Base-by-base conservation (phyloP, 73 alveolate species). In the Breviolum minutum region DNA sequence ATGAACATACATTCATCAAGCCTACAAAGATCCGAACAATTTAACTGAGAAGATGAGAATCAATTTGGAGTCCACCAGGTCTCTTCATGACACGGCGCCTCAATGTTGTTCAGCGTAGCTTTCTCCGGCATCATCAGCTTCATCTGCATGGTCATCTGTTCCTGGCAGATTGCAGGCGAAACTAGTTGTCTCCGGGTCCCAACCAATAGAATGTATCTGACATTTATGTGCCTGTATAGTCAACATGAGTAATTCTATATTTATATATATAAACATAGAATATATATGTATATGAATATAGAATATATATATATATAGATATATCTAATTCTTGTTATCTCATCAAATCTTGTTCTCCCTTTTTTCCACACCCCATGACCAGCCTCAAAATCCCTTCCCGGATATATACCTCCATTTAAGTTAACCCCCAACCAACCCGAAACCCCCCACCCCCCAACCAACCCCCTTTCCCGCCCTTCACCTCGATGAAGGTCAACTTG, bases 81-180 rank as follows among this genome's bases (percentile, higher is more conserved):
- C n/a, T n/a, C n/a, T n/a, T n/a, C n/a, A n/a, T 26, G 22, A 71
- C n/a, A 26, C n/a, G n/a, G 85, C 61, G 29, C 97, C 97, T 90
- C 97, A 29, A 90, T 71, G 97, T 90, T 69, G 97, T 90, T 71
- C 97, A 90, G 14, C 63, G 97, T 90, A 32, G 97, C 88, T 81
- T 62, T 90, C 97, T 90, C 97, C 22, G 97, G 97, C 97, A 90
- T 90, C 97, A 90, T 90, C 20, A 90, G 74, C 97, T 90, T 90
- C 97, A 90, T 90, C 97, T 90, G 88, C 87, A 71, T 90, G 30
- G 97, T 70, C 97, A 90, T 90, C 87, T 90, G 88, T 76, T 90
- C 97, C 97, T 90, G 95, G 16, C 63, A 29, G 82, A 13, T 13
- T 8, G 6, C n/a, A 13, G 26, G 81, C 81, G n/a, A 71, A 30